Evolutionary conservation across 108 stramenopile species (phyloP), one percentile per base, ranked within the genome.

Genomic region (Nitzschia sp.): DNA sequence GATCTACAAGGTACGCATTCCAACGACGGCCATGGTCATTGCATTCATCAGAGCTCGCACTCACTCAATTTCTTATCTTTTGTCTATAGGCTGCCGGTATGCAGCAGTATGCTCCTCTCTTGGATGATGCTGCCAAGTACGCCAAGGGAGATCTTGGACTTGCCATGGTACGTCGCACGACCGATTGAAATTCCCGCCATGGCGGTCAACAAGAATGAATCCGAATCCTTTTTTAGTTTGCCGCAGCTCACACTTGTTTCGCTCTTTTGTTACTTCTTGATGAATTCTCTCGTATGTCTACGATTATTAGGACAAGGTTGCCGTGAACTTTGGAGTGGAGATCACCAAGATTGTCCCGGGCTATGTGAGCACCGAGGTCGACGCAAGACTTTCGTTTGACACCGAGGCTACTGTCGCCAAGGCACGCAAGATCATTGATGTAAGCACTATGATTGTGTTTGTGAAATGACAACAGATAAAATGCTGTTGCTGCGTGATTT

Each of bases 321-420:
- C 97, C 19, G 99, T 99, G 42, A 93, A 95, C 53, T 98, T 99
- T 72, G 99, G 99, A 15, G 71, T 83, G 3, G 98, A 99, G 68
- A 99, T 99, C 38, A 86, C 94, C 57, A 98, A 96, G 81, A 92
- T 96, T 71, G 98, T 99, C 5, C 97, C 98, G 6, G 99, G 99
- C 28, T 98, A 98, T 72, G 98, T 99, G 28, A 98, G 96, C 28
- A 99, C 98, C 28, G 98, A 99, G 78, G 98, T 99, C 26, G 99
- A 99, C 77, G 98, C 98, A 1, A 92, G 99, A 32, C 88, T 98
- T 27, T 97, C 96, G 46, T 99, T 97, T 62, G 98, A 99, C 78
- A 97, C 90, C 9, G 96, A 95, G 34, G 97, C 79, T 27, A 98
- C 98, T 17, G 75, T 99, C 30, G 79, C 65, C 26, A 98, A 98